Conservation (phyloP, 148 eudicot species). For the Vaccinium macrocarpon region DNA sequence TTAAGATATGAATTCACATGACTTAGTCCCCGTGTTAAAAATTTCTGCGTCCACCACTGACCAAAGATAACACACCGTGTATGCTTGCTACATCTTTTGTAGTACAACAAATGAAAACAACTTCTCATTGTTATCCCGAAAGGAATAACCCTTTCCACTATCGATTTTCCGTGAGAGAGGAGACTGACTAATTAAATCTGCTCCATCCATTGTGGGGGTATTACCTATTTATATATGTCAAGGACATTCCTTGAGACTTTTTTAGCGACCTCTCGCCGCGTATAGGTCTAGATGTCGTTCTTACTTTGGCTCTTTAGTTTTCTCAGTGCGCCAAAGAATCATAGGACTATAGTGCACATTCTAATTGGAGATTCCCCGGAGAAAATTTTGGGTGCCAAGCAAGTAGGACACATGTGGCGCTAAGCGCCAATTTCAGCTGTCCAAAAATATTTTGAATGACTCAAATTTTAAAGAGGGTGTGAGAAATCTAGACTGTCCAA, state of each 20-base stretch:
- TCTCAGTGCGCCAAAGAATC: background rate
- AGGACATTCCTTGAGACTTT: background rate
- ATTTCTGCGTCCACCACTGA: too few relatives aligned
- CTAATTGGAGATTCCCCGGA: too few relatives aligned
- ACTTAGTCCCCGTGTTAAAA: too few relatives aligned
- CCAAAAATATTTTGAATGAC: too few relatives aligned
- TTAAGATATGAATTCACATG: too few relatives aligned
- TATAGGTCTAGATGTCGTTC: background rate
- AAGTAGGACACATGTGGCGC: too few relatives aligned
- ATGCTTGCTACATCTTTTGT: background rate
- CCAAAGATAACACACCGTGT: too few relatives aligned
- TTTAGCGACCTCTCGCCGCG: conserved; percentile 2
- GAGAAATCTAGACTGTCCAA: too few relatives aligned
- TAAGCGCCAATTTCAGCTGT: too few relatives aligned
- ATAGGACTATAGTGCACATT: background rate
- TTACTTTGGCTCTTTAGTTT: background rate
- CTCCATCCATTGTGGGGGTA: conserved; percentile 9
- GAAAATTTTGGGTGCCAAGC: too few relatives aligned
- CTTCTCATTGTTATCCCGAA: background rate
- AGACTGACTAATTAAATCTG: background rate
- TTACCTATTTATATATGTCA: background rate
- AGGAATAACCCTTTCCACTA: background rate
- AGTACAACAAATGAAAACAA: background rate
- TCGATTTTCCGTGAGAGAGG: background rate
- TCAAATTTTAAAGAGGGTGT: too few relatives aligned